Evolutionary conservation across 805 yeast species (phyloP), one percentile per base, ranked within the genome.

Genomic region (Yamadazyma nakazawae): DNA sequence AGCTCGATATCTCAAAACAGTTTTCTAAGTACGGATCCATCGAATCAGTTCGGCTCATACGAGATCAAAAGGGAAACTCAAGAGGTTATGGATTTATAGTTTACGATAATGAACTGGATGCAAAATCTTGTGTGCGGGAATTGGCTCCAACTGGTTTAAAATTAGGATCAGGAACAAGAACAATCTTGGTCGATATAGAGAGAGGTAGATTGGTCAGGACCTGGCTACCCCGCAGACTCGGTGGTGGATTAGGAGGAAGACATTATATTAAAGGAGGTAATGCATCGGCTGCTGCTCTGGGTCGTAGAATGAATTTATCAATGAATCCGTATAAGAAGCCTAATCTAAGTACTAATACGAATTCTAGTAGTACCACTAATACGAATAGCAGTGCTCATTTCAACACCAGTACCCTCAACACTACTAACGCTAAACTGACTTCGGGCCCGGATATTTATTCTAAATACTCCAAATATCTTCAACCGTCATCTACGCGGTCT

Each of bases 161-260:
- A 25, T 49, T 69, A n/a, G 46, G 44, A 5, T 56, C 62, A 1
- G 55, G 53, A 1, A 52, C 45, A 9, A 67, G 90, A 39, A 67
- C 74, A 4, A 73, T 83, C 7, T 64, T 85, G n/a, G 86, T 84
- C 1, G 95, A 87, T 57, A 75, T 80, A 40, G 94, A 85, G 58
- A 63, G 92, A 48, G 86, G 89, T 2, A 66, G 94, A 39, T 63
- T 80, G 1, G 76, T 78, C 13, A 76, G 84, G 46, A 78, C 75
- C 53, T 87, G 91, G 85, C 76, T 74, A 46, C 94, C 95, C 0
- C 61, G 85, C 55, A 62, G 92, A 48, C 69, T 92, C 2, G 97
- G 96, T 1, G 97, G 97, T 3, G 97, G 97, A 0, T 64, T 87
- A n/a, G 97, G 97, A 3, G 96, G 96, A 1, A 72, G 94, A 46